These are phyloP conservation scores for Picea sitchensis DNA, from an alignment of 75 land plant species.

Conservation along the genomic window DNA sequence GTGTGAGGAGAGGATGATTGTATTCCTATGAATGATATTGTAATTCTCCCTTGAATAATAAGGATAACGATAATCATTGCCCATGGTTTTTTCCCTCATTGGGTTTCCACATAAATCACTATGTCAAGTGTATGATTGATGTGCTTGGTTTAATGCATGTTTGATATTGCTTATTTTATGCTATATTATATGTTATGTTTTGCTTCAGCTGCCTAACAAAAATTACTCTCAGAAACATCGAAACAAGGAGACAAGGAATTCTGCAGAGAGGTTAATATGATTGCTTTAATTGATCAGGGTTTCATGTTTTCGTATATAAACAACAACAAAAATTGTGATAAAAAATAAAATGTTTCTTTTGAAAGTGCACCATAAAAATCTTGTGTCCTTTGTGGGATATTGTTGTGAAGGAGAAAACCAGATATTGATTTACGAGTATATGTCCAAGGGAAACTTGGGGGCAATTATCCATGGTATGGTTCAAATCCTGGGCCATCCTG, in stretches of 20 bases:
- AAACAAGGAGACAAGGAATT: slow-evolving; percentile 31
- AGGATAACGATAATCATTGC: no score
- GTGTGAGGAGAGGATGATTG: no score
- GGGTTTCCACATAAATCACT: no score
- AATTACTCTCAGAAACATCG: slow-evolving; percentile 26
- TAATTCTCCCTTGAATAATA: no score
- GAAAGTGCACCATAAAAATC: slow-evolving; percentile 48
- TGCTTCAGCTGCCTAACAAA: no score
- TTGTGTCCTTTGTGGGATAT: slow-evolving; percentile 48
- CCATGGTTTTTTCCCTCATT: no score
- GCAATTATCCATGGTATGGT: slow-evolving; percentile 7
- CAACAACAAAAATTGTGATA: not conserved
- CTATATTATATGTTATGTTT: no score
- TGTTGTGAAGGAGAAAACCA: slow-evolving; percentile 25
- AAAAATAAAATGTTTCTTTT: slow-evolving; percentile 9
- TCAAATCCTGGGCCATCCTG: not conserved
- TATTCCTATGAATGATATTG: no score
- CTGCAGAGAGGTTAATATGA: slow-evolving; percentile 18
- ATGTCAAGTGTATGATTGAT: no score
- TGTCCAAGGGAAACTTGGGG: slow-evolving; percentile 33
- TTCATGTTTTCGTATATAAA: not conserved
- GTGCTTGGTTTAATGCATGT: no score
- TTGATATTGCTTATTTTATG: no score
- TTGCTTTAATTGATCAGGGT: not conserved
- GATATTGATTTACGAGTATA: slow-evolving; percentile 46